Conservation (phyloP, 495 filamentous ascomycete genomes). For the Lasiosphaeria miniovina region DNA sequence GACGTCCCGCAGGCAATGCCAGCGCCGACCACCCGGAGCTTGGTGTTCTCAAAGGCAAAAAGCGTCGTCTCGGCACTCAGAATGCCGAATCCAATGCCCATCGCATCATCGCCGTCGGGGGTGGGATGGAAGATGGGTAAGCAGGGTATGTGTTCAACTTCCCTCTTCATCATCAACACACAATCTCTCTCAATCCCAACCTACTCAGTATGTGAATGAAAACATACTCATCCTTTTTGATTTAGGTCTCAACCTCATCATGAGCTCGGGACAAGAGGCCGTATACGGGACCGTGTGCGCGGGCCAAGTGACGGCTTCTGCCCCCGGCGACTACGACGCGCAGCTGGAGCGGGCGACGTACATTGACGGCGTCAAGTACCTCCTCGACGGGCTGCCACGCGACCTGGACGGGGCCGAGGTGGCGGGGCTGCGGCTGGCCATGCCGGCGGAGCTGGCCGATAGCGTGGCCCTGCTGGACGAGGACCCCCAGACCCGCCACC, state of each 20-base stretch:
- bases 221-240: not conserved
- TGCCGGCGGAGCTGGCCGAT: constrained; percentile 35
- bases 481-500: not conserved
- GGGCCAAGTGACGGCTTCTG: too few species aligned
- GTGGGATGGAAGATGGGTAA: constrained; percentile 18
- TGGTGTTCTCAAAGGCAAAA: constrained; percentile 6
- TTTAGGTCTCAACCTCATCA: constrained; percentile 21
- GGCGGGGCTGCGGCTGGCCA: constrained; percentile 41
- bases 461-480: not conserved
- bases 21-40: not conserved
- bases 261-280: constrained; percentile 13
- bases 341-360: constrained; percentile 62
- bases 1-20: not conserved
- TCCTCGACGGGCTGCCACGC: constrained; percentile 61
- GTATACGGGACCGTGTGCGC: too few species aligned
- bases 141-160: constrained; percentile 7
- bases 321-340: constrained; percentile 16
- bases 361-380: constrained; percentile 61
- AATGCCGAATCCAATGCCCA: not conserved
- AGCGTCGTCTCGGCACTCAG: constrained; percentile 1
- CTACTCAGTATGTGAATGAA: not conserved
- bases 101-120: constrained; percentile 13
- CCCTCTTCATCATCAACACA: too few species aligned
- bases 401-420: constrained; percentile 52
- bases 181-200: not conserved